Evolutionary conservation across 2,329 filamentous ascomycete species (phyloP), one percentile per base, ranked within the genome.

Genomic region (Pyricularia sp.): DNA sequence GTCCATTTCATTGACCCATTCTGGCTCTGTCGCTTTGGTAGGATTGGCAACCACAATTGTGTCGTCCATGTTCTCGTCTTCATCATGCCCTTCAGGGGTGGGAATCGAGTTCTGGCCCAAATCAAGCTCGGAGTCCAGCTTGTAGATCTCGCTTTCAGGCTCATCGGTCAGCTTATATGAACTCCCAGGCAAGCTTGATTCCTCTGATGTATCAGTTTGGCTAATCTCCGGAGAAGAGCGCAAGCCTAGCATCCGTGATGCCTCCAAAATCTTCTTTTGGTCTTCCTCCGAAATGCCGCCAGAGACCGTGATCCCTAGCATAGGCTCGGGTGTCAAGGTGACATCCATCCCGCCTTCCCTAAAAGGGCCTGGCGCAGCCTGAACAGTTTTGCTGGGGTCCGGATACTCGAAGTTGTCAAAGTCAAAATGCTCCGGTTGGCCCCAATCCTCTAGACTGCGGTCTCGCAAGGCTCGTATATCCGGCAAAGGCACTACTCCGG

Each of bases 1-100:
- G 26, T 76, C 72, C 50, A 74, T 72, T 1, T 70, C 68, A 4
- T 68, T 63, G 2, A 75, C 71, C 75, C 74, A 76, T 14, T 65
- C 67, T 4, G 75, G 74, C 65, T 75, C 74, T 11, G 64, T 11
- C 20, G 26, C 23, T 12, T 55, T 42, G 17, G n/a, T 26, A 42
- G 23, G 26, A 14, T 10, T 20, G 28, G 20, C 11, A 25, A 42
- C 23, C 11, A 59, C 33, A 30, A 28, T 28, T 26, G 30, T 55
- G 7, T 42, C 50, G 25, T 10, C 33, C 3, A 2, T 26, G 25
- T 33, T 31, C 23, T 28, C 64, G 17, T 5, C 6, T n/a, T 36
- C 58, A 14, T 17, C 17, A 30, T 6, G 14, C 11, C 14, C 61
- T n/a, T 42, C 25, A 23, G 17, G 14, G 2, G 12, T 33, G 30